A percentile compares a stretch with the other conserved stretches of the same genome.
phyloP scores from a whole-genome alignment of 768 basidiomycete species.

The Neoboletus brunneissimus region DNA sequence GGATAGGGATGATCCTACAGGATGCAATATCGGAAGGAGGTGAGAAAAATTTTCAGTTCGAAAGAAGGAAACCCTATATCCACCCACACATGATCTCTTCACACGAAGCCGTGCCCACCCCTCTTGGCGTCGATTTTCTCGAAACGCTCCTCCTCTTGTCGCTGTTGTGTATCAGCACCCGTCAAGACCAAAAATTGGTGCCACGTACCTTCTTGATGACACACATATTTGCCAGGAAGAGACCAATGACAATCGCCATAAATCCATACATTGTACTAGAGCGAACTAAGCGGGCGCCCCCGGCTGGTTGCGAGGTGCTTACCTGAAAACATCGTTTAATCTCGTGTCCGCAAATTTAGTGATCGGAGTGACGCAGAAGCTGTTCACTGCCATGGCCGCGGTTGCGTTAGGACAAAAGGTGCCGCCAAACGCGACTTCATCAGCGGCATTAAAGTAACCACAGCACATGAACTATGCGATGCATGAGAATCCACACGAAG shows the following conservation, averaged over 20 bases:
- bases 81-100: constrained; percentile 19
- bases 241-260: constrained; percentile 71
- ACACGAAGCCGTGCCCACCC: constrained; percentile 85
- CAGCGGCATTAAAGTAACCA: constrained; percentile 74
- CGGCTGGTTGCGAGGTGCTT: constrained; percentile 18
- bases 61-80: background rate
- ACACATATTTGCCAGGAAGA: constrained; percentile 80
- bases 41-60: background rate
- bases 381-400: constrained; percentile 36
- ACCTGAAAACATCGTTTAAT: constrained; percentile 85
- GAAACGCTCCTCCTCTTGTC: constrained; percentile 80
- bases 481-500: background rate
- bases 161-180: constrained; percentile 40
- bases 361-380: constrained; percentile 71
- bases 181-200: background rate
- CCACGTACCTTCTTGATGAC: constrained; percentile 72
- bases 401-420: constrained; percentile 51
- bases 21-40: background rate
- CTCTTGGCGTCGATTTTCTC: constrained; percentile 87
- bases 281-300: background rate
- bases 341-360: constrained; percentile 67
- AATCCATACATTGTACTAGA: constrained; percentile 72
- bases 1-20: background rate
- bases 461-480: constrained; percentile 69
- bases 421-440: constrained; percentile 58